Base-by-base conservation (phyloP, 2,329 filamentous ascomycete species). In the Diaporthe sp. region DNA sequence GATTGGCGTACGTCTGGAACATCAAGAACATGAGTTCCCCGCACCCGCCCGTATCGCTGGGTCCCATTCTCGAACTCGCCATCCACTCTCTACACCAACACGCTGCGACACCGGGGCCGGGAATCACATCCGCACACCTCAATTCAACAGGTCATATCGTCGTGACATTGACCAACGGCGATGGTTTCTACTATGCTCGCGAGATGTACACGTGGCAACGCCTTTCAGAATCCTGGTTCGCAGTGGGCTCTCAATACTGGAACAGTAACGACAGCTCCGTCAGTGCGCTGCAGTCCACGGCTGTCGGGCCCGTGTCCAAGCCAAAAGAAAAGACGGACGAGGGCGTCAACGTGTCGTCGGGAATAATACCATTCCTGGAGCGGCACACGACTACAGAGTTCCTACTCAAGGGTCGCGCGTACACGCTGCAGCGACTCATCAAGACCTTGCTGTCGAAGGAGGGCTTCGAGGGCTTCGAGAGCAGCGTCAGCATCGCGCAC, bases 201-300 rank as follows among this genome's bases (percentile, higher is more conserved):
- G 89, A 90, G 25, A 94, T 99, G 93, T 96, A 92, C 83, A 91
- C 92, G 10, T 99, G 97, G 97, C 96, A 98, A 84, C 92, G 96
- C 13, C 88, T 99, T n/a, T 98, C 95, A 2, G 97, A 99, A 82
- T 91, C 95, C 2, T 99, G 97, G 97, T 99, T 97, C 95, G 96
- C 96, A 0, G 95, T 98, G 0, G 96, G 96, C 25, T 98, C 95
- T 79, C 97, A 99, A 82, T 99, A 99, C 83, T 99, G 97, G 97
- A 98, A 99, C 84, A 97, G 95, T 0, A 98, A 95, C 72, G 97
- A 98, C 81, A 95, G 95, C 2, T 95, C 95, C 0, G 92, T 98
- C 72, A 93, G 94, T 65, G 94, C 95, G 69, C 85, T 98, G 51
- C 92, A 95, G 78, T 92, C 94, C 2, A 93, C 92, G 1, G 92